These are phyloP conservation scores for Vanrija sp. DNA, from an alignment of 1,284 basidiomycete genomes.

Conservation along the genomic window DNA sequence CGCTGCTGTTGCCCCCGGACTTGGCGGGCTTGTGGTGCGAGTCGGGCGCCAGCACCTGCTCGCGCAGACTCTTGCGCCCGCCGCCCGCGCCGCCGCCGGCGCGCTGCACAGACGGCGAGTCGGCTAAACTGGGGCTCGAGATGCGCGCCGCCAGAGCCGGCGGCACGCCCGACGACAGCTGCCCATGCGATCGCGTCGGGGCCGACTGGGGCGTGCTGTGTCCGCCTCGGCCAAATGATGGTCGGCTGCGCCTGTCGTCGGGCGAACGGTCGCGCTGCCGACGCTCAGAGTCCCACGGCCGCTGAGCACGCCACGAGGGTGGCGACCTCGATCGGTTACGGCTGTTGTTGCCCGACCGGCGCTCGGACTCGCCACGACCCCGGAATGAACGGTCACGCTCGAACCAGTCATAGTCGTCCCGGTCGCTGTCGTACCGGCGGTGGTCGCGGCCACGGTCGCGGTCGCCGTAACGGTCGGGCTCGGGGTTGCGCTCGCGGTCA, in stretches of 20 bases:
- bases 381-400: background rate
- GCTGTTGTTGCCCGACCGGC: background rate
- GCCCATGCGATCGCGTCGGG: too few relatives aligned
- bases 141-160: background rate
- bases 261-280: background rate
- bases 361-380: background rate
- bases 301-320: background rate
- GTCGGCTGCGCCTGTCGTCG: background rate
- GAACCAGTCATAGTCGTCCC: background rate
- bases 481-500: constrained; percentile 14
- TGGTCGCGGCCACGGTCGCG: background rate
- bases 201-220: too few relatives aligned
- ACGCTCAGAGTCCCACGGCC: constrained; percentile 1
- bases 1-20: too few relatives aligned
- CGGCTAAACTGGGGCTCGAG: background rate
- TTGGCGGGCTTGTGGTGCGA: background rate
- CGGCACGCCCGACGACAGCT: background rate
- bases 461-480: background rate
- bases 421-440: background rate
- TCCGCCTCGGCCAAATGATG: background rate
- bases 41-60: background rate
- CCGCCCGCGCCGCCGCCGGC: background rate
- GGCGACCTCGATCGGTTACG: background rate
- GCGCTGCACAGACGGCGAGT: background rate
- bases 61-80: background rate